Percentiles rank a stretch among this genome's conserved stretches.
phyloP scores from a whole-genome alignment of 257 asterid species.

The Solanum piurae region DNA sequence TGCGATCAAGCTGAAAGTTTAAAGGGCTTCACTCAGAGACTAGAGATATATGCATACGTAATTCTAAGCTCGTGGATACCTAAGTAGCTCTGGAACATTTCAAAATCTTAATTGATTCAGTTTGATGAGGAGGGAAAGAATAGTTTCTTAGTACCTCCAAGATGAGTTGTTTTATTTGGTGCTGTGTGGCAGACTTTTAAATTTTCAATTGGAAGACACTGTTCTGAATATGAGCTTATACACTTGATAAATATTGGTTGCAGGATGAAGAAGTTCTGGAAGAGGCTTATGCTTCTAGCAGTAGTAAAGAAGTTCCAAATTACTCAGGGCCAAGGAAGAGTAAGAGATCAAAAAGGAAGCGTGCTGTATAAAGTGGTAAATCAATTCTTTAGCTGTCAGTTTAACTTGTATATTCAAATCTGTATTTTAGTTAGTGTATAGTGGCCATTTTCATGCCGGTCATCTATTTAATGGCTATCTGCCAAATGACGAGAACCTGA shows the following conservation, averaged over 20 bases:
- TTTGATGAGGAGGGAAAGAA: not conserved
- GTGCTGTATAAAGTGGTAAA: conserved; percentile 52
- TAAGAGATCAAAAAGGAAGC: conserved; percentile 82
- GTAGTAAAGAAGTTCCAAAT: conserved; percentile 42
- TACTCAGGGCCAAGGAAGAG: conserved; percentile 63
- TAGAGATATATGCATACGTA: not conserved
- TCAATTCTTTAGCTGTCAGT: conserved; percentile 26
- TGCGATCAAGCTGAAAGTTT: not conserved
- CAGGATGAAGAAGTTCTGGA: conserved; percentile 62
- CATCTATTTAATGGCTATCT: conserved; percentile 26
- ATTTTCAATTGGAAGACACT: not conserved
- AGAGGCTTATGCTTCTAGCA: conserved; percentile 64
- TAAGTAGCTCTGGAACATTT: not conserved
- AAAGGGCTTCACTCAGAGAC: not conserved
- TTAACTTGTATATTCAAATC: conserved; percentile 34
- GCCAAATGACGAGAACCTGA: conserved; percentile 2
- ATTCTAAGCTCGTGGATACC: not conserved
- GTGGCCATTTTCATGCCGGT: conserved; percentile 44
- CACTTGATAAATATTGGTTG: conserved; percentile 4
- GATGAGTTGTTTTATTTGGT: not conserved
- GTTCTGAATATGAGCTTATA: not conserved
- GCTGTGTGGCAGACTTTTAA: not conserved
- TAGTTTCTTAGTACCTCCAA: not conserved
- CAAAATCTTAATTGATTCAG: not conserved
- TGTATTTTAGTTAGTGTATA: conserved; percentile 29